Evolutionary conservation across 352 stramenopile species (phyloP).

Genomic region (Heterotrichella gracilis): DNA sequence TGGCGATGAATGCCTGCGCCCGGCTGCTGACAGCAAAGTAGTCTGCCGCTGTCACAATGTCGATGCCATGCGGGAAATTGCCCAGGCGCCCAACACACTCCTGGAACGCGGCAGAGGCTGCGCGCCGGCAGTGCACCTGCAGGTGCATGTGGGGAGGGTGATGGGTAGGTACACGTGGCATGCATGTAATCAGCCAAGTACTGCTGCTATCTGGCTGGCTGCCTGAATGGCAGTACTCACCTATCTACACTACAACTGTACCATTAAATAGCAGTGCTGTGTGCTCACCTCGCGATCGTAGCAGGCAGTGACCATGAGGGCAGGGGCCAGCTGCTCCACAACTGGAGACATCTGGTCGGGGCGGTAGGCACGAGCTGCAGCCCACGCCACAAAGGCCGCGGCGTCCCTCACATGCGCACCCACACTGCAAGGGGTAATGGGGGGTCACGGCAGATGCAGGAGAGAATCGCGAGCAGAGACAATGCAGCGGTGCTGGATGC

Average conservation of each 20-base stretch:
- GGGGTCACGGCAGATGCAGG: too few species aligned
- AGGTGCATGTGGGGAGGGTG: too few species aligned
- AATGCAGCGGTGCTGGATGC: too few species aligned
- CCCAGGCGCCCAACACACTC: slow-evolving; percentile 29
- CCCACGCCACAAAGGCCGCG: slow-evolving; percentile 88
- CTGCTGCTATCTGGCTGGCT: too few species aligned
- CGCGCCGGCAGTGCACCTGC: slow-evolving; percentile 79
- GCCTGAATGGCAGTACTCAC: too few species aligned
- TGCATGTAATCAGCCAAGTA: too few species aligned
- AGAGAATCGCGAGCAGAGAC: too few species aligned
- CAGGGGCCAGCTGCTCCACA: slow-evolving; percentile 43
- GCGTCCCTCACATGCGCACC: slow-evolving; percentile 80
- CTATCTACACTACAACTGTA: too few species aligned
- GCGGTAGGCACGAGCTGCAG: slow-evolving; percentile 66
- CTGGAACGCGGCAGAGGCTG: slow-evolving; percentile 81
- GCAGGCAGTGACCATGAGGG: slow-evolving; percentile 60
- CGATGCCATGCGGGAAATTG: slow-evolving; percentile 81
- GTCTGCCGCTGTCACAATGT: slow-evolving; percentile 68
- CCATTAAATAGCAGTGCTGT: too few species aligned
- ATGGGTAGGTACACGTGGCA: too few species aligned
- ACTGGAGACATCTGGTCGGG: slow-evolving; percentile 49
- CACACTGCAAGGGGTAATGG: too few species aligned
- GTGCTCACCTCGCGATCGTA: slow-evolving; percentile 94
- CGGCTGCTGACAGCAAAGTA: slow-evolving; percentile 76
- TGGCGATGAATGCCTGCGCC: slow-evolving; percentile 51